phyloP scores from a whole-genome alignment of 148 eudicot genomes.

The Spergularia bocconei region DNA sequence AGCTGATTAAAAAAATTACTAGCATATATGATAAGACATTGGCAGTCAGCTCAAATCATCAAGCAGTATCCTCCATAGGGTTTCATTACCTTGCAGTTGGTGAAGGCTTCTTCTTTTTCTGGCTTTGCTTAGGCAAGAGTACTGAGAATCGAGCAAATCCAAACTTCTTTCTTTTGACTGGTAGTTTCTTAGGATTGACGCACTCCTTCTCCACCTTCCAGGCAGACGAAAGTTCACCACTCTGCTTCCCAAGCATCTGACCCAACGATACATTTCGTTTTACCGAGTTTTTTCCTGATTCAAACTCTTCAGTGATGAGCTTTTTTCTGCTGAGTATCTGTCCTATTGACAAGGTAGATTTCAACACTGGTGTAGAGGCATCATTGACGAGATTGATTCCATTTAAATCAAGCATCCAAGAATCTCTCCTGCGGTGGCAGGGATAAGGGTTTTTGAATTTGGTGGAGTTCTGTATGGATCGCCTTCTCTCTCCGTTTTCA shows the following conservation, averaged over 20 bases:
- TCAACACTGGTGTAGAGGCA: constrained; percentile 43
- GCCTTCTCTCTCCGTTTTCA: constrained; percentile 68
- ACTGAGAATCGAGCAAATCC: constrained; percentile 70
- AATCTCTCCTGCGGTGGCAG: constrained; percentile 41
- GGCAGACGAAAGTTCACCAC: constrained; percentile 27
- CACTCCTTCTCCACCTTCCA: constrained; percentile 46
- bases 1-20: constrained; percentile 2
- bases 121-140: constrained; percentile 60
- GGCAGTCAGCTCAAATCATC: constrained; percentile 8
- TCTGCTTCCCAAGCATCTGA: constrained; percentile 75
- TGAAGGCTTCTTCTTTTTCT: constrained; percentile 63
- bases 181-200: constrained; percentile 30
- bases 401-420: constrained; percentile 51
- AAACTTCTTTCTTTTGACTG: constrained; percentile 78
- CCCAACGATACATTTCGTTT: constrained; percentile 66
- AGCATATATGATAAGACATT: neutral
- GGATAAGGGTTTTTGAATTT: constrained; percentile 70
- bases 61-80: neutral
- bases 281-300: constrained; percentile 35
- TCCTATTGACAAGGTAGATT: constrained; percentile 76
- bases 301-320: constrained; percentile 72
- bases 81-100: constrained; percentile 31
- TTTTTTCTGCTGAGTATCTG: constrained; percentile 88
- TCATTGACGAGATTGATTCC: constrained; percentile 41
- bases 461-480: constrained; percentile 50